These are phyloP conservation scores for Pythium volutum DNA, from an alignment of 352 stramenopile species.

Conservation along the genomic window DNA sequence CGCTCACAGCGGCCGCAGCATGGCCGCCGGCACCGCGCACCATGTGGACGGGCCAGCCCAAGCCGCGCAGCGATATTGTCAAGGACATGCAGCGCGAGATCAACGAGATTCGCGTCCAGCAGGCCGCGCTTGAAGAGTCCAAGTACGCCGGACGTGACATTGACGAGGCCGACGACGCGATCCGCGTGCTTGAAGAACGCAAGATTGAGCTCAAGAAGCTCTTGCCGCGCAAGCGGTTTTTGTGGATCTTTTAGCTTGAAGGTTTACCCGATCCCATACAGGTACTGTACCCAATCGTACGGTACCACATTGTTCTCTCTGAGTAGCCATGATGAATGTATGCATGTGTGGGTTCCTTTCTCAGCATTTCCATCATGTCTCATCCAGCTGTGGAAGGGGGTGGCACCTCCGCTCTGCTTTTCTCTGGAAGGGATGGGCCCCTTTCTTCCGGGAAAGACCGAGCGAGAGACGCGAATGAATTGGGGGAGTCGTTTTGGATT, in stretches of 20 bases:
- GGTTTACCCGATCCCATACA: not conserved
- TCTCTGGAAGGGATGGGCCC: not conserved
- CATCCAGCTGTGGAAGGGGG: not conserved
- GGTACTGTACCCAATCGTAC: not conserved
- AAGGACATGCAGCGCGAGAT: conserved; percentile 50
- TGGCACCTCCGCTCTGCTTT: not conserved
- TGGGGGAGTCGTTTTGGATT: too few species aligned
- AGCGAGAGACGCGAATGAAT: not conserved
- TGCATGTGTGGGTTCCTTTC: not conserved
- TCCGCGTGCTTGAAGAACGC: conserved; percentile 53
- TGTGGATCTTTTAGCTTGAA: conserved; percentile 69
- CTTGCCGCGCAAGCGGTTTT: conserved; percentile 72
- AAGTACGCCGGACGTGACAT: conserved; percentile 79
- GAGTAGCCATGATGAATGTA: too few species aligned
- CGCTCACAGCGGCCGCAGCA: conserved; percentile 34
- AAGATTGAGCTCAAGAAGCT: conserved; percentile 68
- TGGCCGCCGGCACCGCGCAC: conserved; percentile 47
- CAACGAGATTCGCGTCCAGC: conserved; percentile 50
- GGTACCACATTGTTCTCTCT: not conserved
- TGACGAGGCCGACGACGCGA: conserved; percentile 77
- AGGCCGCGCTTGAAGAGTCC: conserved; percentile 58
- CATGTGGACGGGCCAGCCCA: conserved; percentile 44
- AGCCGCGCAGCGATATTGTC: conserved; percentile 14
- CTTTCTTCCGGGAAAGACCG: not conserved
- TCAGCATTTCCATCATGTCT: not conserved